A percentile compares a stretch with the other conserved stretches of the same genome.
phyloP scores from a whole-genome alignment of 2,329 filamentous ascomycete species.

The Scopulariopsis brevicaulis region DNA sequence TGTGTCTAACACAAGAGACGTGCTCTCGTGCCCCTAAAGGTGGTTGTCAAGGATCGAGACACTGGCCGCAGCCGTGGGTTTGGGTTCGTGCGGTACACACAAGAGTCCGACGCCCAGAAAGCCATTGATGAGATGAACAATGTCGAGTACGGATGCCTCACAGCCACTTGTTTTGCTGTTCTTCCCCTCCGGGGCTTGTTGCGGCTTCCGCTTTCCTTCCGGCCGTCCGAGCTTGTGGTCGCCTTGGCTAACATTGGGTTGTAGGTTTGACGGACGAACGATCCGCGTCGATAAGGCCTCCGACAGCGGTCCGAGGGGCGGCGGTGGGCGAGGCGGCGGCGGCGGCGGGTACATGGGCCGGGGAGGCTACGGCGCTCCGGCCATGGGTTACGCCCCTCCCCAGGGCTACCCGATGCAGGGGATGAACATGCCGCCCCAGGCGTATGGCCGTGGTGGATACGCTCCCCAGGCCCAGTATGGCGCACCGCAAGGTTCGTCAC shows the following conservation, averaged over 20 bases:
- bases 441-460: constrained; percentile 28
- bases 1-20: neutral
- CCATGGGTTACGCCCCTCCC: constrained; percentile 21
- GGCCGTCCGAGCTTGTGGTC: constrained; percentile 5
- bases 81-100: constrained; percentile 84
- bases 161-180: neutral
- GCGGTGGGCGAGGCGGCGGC: constrained; percentile 37
- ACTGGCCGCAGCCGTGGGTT: constrained; percentile 95
- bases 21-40: constrained; percentile 36
- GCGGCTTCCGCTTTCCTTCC: neutral
- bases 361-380: constrained; percentile 31
- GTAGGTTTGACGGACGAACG: constrained; percentile 81
- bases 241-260: constrained; percentile 6
- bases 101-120: constrained; percentile 63
- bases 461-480: constrained; percentile 21
- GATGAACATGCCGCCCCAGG: constrained; percentile 23
- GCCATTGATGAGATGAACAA: constrained; percentile 78
- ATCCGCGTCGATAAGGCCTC: constrained; percentile 96
- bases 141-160: constrained; percentile 56
- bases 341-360: constrained; percentile 28
- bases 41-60: constrained; percentile 95
- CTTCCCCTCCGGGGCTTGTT: constrained; percentile 6
- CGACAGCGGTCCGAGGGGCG: constrained; percentile 58
- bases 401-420: constrained; percentile 20
- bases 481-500: constrained; percentile 27